A percentile compares a stretch with the other conserved stretches of the same genome.
Evolutionary conservation across 768 basidiomycete genomes (phyloP).

Genomic region (Cubamyces lactineus): DNA sequence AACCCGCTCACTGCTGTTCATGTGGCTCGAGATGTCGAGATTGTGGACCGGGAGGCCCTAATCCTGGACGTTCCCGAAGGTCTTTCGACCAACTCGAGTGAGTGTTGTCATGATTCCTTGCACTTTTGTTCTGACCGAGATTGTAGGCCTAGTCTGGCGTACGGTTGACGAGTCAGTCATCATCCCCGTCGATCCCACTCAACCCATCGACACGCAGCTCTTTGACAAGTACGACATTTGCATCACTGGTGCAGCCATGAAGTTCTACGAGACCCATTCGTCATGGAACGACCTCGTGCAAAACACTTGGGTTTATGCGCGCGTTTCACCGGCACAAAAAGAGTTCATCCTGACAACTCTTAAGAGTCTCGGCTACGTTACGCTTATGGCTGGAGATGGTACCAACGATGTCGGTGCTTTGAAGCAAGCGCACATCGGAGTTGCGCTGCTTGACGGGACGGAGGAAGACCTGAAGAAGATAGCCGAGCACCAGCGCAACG

Average conservation of each 20-base stretch:
- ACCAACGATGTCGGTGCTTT: slow-evolving; percentile 99
- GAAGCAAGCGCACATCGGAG: slow-evolving; percentile 97
- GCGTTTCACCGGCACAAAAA: slow-evolving; percentile 95
- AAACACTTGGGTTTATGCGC: slow-evolving; percentile 98
- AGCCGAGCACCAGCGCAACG: slow-evolving; percentile 86
- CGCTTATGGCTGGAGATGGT: slow-evolving; percentile 98
- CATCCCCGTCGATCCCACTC: slow-evolving; percentile 80
- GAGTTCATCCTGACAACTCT: slow-evolving; percentile 92
- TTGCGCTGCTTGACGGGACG: slow-evolving; percentile 90
- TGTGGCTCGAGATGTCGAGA: slow-evolving; percentile 95
- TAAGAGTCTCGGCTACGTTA: slow-evolving; percentile 86
- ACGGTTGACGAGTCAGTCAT: slow-evolving; percentile 91
- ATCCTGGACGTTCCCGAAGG: slow-evolving; percentile 82
- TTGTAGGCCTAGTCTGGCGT: slow-evolving; percentile 84
- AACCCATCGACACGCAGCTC: slow-evolving; percentile 76
- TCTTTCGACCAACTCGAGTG: slow-evolving; percentile 71
- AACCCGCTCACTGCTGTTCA: slow-evolving; percentile 97
- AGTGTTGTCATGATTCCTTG: slow-evolving; percentile 30
- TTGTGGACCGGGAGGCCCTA: slow-evolving; percentile 92
- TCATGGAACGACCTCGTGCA: slow-evolving; percentile 86
- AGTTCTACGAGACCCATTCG: slow-evolving; percentile 73
- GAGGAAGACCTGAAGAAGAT: slow-evolving; percentile 92
- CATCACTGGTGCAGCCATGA: slow-evolving; percentile 92
- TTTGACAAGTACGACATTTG: slow-evolving; percentile 94
- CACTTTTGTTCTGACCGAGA: neutral